These are phyloP conservation scores for Xylaria sp. DNA, from an alignment of 2,329 filamentous ascomycete genomes.

Conservation along the genomic window DNA sequence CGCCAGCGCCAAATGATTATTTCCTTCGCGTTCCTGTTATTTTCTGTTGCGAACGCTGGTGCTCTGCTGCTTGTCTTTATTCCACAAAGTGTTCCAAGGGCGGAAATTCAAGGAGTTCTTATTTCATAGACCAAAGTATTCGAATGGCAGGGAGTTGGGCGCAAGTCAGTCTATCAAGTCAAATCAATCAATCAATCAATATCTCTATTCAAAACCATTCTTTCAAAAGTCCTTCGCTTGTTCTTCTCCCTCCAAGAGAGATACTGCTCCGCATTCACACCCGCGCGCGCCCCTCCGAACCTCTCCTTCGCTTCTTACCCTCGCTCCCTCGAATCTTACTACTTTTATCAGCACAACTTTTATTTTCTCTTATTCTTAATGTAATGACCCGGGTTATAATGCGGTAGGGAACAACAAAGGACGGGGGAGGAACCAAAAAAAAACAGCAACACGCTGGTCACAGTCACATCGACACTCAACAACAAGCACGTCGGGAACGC, in stretches of 20 bases:
- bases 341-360: background rate
- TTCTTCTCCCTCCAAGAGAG: background rate
- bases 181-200: too few species aligned
- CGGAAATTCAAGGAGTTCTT: background rate
- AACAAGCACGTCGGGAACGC: conserved; percentile 19
- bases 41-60: background rate
- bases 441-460: conserved; percentile 19
- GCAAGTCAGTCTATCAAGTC: background rate
- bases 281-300: background rate
- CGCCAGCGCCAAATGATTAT: background rate
- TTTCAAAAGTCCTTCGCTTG: background rate
- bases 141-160: background rate
- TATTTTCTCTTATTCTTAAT: conserved; percentile 17
- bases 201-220: too few species aligned
- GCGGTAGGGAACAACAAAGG: conserved; percentile 14
- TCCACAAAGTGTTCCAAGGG: too few species aligned
- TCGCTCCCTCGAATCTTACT: background rate
- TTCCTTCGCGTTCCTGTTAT: background rate
- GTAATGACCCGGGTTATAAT: conserved; percentile 27
- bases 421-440: background rate
- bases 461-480: conserved; percentile 3
- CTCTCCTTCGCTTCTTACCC: background rate
- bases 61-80: too few species aligned
- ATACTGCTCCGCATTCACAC: background rate
- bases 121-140: background rate